These are phyloP conservation scores for Echinochloa phyllopogon DNA, from an alignment of 176 grass and related monocot species.

Conservation along the genomic window DNA sequence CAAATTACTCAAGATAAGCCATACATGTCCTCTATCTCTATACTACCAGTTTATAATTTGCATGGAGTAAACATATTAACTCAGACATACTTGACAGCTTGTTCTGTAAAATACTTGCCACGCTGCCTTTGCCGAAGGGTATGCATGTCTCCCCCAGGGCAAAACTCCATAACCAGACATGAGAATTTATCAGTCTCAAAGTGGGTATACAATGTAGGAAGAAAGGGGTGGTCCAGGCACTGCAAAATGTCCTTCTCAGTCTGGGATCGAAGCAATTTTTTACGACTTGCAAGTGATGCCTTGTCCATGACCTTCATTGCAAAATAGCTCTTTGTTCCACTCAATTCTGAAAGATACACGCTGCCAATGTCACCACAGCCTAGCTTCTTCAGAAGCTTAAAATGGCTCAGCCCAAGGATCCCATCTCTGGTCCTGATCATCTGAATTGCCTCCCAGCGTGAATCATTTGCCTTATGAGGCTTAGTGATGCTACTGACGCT, in stretches of 20 bases:
- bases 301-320: conserved; percentile 94
- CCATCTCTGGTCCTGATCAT: conserved; percentile 56
- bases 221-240: conserved; percentile 79
- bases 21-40: background rate
- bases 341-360: conserved; percentile 82
- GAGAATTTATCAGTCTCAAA: conserved; percentile 93
- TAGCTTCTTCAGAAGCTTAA: conserved; percentile 72
- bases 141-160: conserved; percentile 81
- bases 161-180: conserved; percentile 88
- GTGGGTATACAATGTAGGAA: conserved; percentile 76
- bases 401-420: conserved; percentile 70
- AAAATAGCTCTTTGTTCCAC: conserved; percentile 79
- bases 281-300: conserved; percentile 64
- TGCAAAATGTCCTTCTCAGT: conserved; percentile 87
- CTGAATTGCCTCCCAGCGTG: conserved; percentile 80
- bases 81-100: conserved; percentile 82
- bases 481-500: conserved; percentile 67
- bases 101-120: conserved; percentile 83
- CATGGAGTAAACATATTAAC: conserved; percentile 7
- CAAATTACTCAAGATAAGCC: background rate
- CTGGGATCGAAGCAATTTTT: conserved; percentile 80
- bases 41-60: background rate
- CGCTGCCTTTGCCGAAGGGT: conserved; percentile 71
- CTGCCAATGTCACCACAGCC: conserved; percentile 89
- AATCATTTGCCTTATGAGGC: conserved; percentile 83